phyloP scores from a whole-genome alignment of 164 flowering plant species.

The Vitis cinerea region DNA sequence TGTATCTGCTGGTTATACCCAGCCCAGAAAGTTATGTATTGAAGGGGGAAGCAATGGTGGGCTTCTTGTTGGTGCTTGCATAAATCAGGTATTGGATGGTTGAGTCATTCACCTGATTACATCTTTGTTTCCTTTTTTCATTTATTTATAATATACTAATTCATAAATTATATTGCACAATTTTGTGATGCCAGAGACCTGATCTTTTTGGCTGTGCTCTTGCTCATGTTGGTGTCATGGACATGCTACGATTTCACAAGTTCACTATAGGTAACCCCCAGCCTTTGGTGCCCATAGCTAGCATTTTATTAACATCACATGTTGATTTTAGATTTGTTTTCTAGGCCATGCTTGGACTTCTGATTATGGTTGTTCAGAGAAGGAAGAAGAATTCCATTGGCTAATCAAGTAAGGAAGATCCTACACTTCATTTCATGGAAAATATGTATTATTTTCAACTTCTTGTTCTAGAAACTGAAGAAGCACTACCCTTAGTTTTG shows the following conservation, averaged over 20 bases:
- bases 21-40: constrained; percentile 75
- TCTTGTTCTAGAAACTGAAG: neutral
- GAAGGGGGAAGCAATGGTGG: constrained; percentile 99
- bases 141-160: neutral
- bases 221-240: constrained; percentile 99
- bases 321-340: constrained; percentile 16
- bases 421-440: neutral
- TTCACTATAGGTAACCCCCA: constrained; percentile 71
- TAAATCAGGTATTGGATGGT: constrained; percentile 69
- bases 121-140: neutral
- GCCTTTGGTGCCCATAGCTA: neutral
- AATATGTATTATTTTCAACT: neutral
- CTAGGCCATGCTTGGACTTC: constrained; percentile 99
- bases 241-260: constrained; percentile 97
- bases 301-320: neutral
- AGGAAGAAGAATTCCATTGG: constrained; percentile 92
- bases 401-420: constrained; percentile 70
- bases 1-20: constrained; percentile 87
- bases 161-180: neutral
- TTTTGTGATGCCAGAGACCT: constrained; percentile 68
- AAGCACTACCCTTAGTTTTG: no score
- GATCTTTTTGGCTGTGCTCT: constrained; percentile 98
- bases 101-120: neutral
- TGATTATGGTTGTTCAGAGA: constrained; percentile 95
- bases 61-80: constrained; percentile 89